A percentile compares a stretch with the other conserved stretches of the same genome.
These are phyloP conservation scores for Neonectria hederae DNA, from an alignment of 2,329 filamentous ascomycete genomes.

Conservation along the genomic window DNA sequence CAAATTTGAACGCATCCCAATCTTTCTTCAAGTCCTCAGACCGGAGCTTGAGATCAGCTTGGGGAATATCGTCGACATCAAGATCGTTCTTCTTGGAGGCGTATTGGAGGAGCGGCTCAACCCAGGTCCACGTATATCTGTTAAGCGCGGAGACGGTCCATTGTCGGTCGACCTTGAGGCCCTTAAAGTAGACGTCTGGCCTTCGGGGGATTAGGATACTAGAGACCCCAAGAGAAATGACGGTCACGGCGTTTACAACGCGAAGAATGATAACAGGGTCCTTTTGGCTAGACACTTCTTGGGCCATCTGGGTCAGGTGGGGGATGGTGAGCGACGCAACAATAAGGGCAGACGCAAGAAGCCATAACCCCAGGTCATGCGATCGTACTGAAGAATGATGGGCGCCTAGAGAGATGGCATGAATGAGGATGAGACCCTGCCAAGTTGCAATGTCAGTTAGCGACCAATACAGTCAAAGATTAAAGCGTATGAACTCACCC, in stretches of 20 bases:
- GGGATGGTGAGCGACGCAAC: constrained; percentile 55
- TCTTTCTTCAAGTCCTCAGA: constrained; percentile 59
- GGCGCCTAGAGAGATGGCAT: constrained; percentile 60
- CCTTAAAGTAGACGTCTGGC: constrained; percentile 71
- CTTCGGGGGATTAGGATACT: constrained; percentile 70
- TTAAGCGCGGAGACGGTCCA: constrained; percentile 68
- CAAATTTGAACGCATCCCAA: constrained; percentile 60
- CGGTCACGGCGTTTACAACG: constrained; percentile 55
- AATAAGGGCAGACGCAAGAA: constrained; percentile 58
- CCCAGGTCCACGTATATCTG: constrained; percentile 75
- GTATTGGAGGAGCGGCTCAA: constrained; percentile 60
- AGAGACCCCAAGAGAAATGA: constrained; percentile 56
- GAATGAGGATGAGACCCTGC: constrained; percentile 62
- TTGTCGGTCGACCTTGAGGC: constrained; percentile 69
- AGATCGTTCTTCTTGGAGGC: constrained; percentile 68
- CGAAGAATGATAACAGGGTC: constrained; percentile 57
- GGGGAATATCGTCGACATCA: constrained; percentile 69
- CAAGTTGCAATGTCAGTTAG: not conserved
- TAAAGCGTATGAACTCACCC: constrained; percentile 62
- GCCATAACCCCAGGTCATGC: constrained; percentile 63
- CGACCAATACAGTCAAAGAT: constrained; percentile 1
- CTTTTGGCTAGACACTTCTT: constrained; percentile 45
- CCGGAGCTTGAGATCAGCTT: constrained; percentile 65
- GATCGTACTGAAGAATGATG: constrained; percentile 61
- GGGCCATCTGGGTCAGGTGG: constrained; percentile 53